Evolutionary conservation across 2,329 filamentous ascomycete species (phyloP), one percentile per base, ranked within the genome.

Genomic region (Venturia oleaginea): DNA sequence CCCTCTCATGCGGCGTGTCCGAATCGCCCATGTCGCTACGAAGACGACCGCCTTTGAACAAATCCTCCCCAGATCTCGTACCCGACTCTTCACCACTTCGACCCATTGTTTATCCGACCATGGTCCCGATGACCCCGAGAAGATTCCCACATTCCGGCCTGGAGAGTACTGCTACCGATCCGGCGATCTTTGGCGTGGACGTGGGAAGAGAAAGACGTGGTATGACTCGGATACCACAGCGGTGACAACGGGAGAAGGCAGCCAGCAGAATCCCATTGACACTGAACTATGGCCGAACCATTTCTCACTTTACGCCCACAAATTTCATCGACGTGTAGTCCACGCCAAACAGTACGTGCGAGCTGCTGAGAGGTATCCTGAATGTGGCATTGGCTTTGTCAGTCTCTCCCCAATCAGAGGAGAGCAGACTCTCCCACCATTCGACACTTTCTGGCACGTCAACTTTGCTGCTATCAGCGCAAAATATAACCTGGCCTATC

Each of bases 71-170:
- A 15, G 1, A 40, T 40, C 38, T 40, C 38, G 71, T 69, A 65
- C 73, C 72, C 65, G 69, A 67, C 68, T 69, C 68, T 62, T 66
- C 69, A 63, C 68, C 27, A 32, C 17, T 43, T 22, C 38, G 38
- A 40, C 38, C 38, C 38, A 40, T 11, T 15, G 17, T 11, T 15
- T 15, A 4, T 40, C 38, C 13, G 38, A 40, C 5, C 13, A 2
- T 37, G 34, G 2, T 13, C 8, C 13, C 34, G 13, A 37, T 37
- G 34, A 3, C 1, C 2, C 38, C 13, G 13, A 40, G 13, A 15
- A 40, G 38, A 40, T 15, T 11, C 38, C 8, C 11, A 40, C 1
- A 17, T 40, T 27, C 24, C 32, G 8, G 32, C 38, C 57, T 22
- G 57, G 32, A 34, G 19, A 27, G 38, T 67, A 64, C 19, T 22